A percentile compares a stretch with the other conserved stretches of the same genome.
These are phyloP conservation scores for Hypomontagnella submonticulosa DNA, from an alignment of 495 filamentous ascomycete species.

Conservation along the genomic window DNA sequence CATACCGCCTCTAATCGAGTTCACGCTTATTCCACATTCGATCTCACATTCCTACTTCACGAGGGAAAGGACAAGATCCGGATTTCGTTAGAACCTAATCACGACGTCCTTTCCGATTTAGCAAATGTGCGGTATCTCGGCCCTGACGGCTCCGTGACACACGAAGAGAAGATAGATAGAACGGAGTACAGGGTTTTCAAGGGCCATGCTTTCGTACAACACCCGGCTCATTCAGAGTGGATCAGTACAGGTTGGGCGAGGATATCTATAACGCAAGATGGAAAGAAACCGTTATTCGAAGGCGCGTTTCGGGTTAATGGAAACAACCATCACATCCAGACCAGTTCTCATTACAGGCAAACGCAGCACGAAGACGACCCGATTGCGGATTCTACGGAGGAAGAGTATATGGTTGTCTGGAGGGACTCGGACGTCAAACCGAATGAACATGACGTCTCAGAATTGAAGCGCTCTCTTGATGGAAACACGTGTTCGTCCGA, in stretches of 20 bases:
- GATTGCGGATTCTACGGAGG: constrained; percentile 64
- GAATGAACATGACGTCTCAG: constrained; percentile 31
- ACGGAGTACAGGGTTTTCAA: constrained; percentile 83
- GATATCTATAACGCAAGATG: constrained; percentile 80
- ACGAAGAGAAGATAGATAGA: constrained; percentile 73
- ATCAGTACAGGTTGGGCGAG: constrained; percentile 86
- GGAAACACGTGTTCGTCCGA: constrained; percentile 68
- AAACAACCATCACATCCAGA: constrained; percentile 89
- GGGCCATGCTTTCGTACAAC: constrained; percentile 77
- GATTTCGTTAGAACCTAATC: constrained; percentile 87
- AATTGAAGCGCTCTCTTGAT: constrained; percentile 51
- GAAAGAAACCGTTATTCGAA: constrained; percentile 82
- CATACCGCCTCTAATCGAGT: constrained; percentile 82
- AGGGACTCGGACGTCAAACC: constrained; percentile 84
- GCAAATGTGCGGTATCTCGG: constrained; percentile 78
- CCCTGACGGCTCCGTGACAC: constrained; percentile 70
- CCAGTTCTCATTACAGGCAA: constrained; percentile 75
- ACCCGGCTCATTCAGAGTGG: constrained; percentile 72
- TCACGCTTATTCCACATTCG: constrained; percentile 81
- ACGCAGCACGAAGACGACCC: constrained; percentile 82
- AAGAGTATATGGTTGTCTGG: constrained; percentile 91
- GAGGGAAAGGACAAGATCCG: constrained; percentile 74
- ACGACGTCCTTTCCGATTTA: constrained; percentile 84
- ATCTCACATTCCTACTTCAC: constrained; percentile 81
- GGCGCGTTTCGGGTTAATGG: constrained; percentile 84